phyloP scores from a whole-genome alignment of 495 filamentous ascomycete species.

The Aspergillus egyptiacus region DNA sequence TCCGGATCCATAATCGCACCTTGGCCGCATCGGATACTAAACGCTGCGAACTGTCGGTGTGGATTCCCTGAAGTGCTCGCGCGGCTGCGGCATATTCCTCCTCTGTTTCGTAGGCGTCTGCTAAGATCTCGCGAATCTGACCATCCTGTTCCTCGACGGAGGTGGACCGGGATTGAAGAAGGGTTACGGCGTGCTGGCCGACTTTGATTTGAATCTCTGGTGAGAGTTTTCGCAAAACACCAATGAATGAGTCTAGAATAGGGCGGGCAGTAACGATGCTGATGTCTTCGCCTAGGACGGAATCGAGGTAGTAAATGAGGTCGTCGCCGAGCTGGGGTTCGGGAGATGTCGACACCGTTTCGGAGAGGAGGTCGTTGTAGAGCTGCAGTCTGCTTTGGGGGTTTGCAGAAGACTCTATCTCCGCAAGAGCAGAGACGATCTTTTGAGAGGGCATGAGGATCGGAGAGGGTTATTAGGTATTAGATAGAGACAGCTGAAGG shows the following conservation, averaged over 20 bases:
- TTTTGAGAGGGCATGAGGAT: constrained; percentile 55
- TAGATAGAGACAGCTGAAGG: not conserved
- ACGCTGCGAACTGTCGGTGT: constrained; percentile 80
- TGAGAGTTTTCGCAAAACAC: constrained; percentile 48
- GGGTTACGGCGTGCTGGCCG: constrained; percentile 59
- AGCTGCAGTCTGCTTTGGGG: constrained; percentile 50
- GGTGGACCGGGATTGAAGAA: constrained; percentile 58
- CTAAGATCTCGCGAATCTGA: constrained; percentile 70
- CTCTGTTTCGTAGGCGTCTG: constrained; percentile 72
- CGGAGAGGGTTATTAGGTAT: not conserved
- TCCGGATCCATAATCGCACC: constrained; percentile 81
- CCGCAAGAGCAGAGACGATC: constrained; percentile 48
- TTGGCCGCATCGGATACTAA: constrained; percentile 73
- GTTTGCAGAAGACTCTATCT: constrained; percentile 47
- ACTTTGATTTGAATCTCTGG: constrained; percentile 62
- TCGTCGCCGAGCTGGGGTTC: constrained; percentile 53
- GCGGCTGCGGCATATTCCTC: constrained; percentile 79
- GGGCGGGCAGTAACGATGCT: constrained; percentile 71
- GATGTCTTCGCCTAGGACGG: constrained; percentile 59
- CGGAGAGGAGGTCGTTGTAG: constrained; percentile 62
- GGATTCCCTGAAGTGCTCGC: constrained; percentile 71
- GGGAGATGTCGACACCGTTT: constrained; percentile 53
- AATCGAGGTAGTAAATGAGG: constrained; percentile 62
- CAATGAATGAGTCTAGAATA: constrained; percentile 62
- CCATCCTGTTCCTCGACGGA: constrained; percentile 83